Evolutionary conservation across 805 yeast genomes (phyloP).

Genomic region (Komagataella phaffii): DNA sequence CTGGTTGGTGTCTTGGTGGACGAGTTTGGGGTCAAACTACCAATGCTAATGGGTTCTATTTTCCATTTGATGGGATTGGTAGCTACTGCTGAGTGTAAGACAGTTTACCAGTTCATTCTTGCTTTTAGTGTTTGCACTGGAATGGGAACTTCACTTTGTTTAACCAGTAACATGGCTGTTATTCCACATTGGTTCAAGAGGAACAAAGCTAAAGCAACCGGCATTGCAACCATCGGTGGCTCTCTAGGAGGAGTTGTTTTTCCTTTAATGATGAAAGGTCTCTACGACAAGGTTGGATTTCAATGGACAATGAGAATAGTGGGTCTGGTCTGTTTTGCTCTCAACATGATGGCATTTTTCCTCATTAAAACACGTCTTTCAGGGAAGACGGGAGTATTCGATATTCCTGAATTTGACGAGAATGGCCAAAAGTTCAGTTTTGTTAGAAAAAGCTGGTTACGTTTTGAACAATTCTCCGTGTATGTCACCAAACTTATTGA

Average conservation of each 20-base stretch:
- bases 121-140: conserved; percentile 27
- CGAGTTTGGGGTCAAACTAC: conserved; percentile 30
- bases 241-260: conserved; percentile 52
- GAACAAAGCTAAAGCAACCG: conserved; percentile 24
- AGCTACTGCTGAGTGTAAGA: conserved; percentile 29
- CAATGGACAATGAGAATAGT: conserved; percentile 46
- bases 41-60: conserved; percentile 26
- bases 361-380: conserved; percentile 14
- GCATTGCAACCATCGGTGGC: conserved; percentile 34
- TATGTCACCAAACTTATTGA: conserved; percentile 9
- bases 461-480: background rate
- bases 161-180: conserved; percentile 30
- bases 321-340: conserved; percentile 16
- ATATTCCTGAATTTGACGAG: background rate
- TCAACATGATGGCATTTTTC: conserved; percentile 15
- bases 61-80: conserved; percentile 35
- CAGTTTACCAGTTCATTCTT: conserved; percentile 25
- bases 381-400: background rate
- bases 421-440: background rate
- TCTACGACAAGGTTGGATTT: conserved; percentile 37
- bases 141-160: conserved; percentile 26
- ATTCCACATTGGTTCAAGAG: conserved; percentile 30
- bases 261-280: conserved; percentile 35
- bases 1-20: conserved; percentile 48
- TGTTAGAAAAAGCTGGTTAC: background rate